A percentile compares a stretch with the other conserved stretches of the same genome.
Conservation (phyloP, 2,329 filamentous ascomycete species). For the Diaporthe capsici region DNA sequence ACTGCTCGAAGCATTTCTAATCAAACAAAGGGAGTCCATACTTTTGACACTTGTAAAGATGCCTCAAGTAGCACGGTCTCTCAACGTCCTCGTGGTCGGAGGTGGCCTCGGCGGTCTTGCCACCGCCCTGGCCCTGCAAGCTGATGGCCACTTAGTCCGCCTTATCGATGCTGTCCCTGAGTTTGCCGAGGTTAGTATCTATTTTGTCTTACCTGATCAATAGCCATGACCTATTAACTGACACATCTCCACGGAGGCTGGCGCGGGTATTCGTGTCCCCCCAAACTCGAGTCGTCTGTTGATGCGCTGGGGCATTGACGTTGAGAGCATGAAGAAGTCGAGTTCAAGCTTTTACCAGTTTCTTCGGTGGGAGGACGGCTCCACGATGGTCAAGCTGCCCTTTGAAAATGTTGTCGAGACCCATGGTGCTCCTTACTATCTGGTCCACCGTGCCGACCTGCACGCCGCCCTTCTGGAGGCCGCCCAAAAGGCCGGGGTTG, state of each 20-base stretch:
- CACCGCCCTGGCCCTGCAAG: neutral
- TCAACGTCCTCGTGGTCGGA: conserved; percentile 43
- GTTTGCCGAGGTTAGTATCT: neutral
- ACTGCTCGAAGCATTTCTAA: neutral
- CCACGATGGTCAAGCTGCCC: neutral
- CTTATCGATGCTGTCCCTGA: neutral
- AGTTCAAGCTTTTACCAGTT: conserved; percentile 46
- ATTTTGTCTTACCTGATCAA: neutral
- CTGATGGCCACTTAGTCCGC: neutral
- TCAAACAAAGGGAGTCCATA: neutral
- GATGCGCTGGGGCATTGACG: conserved; percentile 49
- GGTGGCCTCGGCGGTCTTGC: conserved; percentile 42
- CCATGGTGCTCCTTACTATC: conserved; percentile 52
- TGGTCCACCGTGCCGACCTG: conserved; percentile 54
- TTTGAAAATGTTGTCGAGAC: conserved; percentile 41
- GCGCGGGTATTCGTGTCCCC: conserved; percentile 52
- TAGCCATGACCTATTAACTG: neutral
- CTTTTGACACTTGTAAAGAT: neutral
- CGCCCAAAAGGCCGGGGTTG: conserved; percentile 42
- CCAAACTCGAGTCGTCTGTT: conserved; percentile 51
- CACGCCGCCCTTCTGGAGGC: conserved; percentile 50
- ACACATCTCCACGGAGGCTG: conserved; percentile 39
- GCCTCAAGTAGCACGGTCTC: conserved; percentile 1
- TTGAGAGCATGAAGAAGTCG: conserved; percentile 48
- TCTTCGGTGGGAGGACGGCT: conserved; percentile 47